A percentile compares a stretch with the other conserved stretches of the same genome.
These are phyloP conservation scores for Clonostachys byssicola DNA, from an alignment of 2,329 filamentous ascomycete genomes.

Conservation along the genomic window DNA sequence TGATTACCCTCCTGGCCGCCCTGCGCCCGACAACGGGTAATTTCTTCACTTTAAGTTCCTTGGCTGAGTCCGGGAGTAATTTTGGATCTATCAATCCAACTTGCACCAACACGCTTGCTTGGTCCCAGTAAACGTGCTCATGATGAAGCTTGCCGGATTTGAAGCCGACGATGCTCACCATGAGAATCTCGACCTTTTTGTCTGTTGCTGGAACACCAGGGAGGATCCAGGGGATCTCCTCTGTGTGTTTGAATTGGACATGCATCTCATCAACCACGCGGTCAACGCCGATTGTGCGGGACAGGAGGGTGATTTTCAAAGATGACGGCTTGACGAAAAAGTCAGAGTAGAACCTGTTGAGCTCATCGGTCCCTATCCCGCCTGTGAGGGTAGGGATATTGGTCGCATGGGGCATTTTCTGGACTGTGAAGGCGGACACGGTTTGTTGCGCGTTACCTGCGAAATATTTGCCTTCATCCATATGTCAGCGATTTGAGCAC, in stretches of 20 bases:
- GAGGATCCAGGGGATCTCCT: conserved; percentile 56
- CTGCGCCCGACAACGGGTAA: conserved; percentile 33
- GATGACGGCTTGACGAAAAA: conserved; percentile 63
- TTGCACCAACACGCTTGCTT: conserved; percentile 55
- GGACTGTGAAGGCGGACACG: conserved; percentile 56
- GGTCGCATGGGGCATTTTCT: conserved; percentile 64
- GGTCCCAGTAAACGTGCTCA: conserved; percentile 64
- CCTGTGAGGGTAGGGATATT: conserved; percentile 63
- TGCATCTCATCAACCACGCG: conserved; percentile 63
- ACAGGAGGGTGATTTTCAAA: conserved; percentile 55
- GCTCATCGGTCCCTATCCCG: conserved; percentile 53
- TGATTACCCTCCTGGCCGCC: conserved; percentile 28
- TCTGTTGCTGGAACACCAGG: conserved; percentile 54
- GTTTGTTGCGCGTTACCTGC: conserved; percentile 53
- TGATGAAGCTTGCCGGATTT: conserved; percentile 56
- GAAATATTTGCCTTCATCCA: conserved; percentile 42
- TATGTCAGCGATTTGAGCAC: not conserved
- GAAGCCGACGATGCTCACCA: conserved; percentile 56
- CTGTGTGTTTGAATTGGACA: conserved; percentile 52
- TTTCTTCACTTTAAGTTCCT: conserved; percentile 23
- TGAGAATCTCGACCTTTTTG: conserved; percentile 46
- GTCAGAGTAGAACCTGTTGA: conserved; percentile 60
- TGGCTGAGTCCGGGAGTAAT: conserved; percentile 24
- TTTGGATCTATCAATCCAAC: conserved; percentile 47
- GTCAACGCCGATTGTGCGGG: conserved; percentile 60